Evolutionary conservation across 208 protist species (phyloP).

Genomic region (Acanthamoeba divionensis): DNA sequence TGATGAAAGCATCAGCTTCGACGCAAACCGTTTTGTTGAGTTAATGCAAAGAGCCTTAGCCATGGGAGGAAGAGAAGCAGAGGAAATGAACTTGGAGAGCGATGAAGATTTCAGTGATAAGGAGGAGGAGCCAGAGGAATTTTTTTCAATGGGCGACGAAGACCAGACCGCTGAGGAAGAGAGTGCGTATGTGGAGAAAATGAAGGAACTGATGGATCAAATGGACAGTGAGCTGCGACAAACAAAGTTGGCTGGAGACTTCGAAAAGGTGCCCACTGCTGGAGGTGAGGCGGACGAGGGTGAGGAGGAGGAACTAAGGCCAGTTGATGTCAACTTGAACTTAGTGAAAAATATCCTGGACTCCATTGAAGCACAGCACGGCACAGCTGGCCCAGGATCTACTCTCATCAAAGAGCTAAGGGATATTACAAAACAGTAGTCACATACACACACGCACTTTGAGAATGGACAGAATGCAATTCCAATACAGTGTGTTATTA

Average conservation of each 20-base stretch:
- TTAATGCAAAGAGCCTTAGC: slow-evolving; percentile 35
- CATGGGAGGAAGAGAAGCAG: background rate
- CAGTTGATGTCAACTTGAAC: slow-evolving; percentile 50
- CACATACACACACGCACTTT: too few species aligned
- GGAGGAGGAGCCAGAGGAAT: slow-evolving; percentile 43
- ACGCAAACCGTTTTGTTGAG: slow-evolving; percentile 1
- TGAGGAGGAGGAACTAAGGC: background rate
- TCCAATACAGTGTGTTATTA: too few species aligned
- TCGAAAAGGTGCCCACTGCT: slow-evolving; percentile 1
- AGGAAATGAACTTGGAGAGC: background rate
- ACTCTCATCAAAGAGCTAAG: slow-evolving; percentile 37
- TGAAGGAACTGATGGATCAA: background rate
- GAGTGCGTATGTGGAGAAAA: background rate
- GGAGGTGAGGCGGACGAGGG: background rate
- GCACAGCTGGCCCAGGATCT: background rate
- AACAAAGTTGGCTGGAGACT: slow-evolving; percentile 29
- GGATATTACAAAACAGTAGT: background rate
- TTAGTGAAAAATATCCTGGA: slow-evolving; percentile 54
- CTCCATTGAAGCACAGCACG: slow-evolving; percentile 31
- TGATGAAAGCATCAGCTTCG: background rate
- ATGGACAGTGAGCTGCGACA: slow-evolving; percentile 8
- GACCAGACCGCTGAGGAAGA: background rate
- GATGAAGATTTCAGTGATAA: background rate
- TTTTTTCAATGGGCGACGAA: slow-evolving; percentile 35
- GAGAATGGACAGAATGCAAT: too few species aligned